Base-by-base conservation (phyloP, 805 yeast genomes). In the Hanseniaspora lindneri region DNA sequence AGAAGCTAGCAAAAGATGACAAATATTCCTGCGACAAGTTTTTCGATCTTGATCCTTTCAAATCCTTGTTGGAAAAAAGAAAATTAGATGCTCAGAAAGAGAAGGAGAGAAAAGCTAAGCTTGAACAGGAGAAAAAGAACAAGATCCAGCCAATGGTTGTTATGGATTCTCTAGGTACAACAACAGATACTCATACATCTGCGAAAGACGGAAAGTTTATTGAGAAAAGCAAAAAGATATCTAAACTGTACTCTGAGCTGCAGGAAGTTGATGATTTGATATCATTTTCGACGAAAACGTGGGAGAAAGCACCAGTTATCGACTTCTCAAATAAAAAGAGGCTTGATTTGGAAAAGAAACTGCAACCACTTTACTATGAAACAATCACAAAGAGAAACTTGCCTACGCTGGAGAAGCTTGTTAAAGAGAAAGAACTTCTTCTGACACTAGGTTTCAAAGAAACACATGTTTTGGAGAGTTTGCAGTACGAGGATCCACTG, bases 1-100 rank as follows among this genome's bases (percentile, higher is more conserved):
- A 72, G 53, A 57, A 61, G 35, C 53, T 77, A n/a, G 52, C 70
- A 32, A 73, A 72, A 51, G 64, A 61, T 7, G 67, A 76, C 57
- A 57, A 56, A 1, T 23, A 29, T 2, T 67, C 66, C 29, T 83
- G 80, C 44, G 73, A 72, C 51, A 60, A 62, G 32, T 55, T 72
- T 4, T 87, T 82, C 60, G 73, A 74, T 49, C 67, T 76, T 3
- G 85, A 89, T 57, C 98, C 97, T 1, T 89, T 92, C 64, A 66
- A 64, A 17, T 80, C 79, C 0, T 66, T 75, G 19, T 52, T 82
- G n/a, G 85, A 81, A 52, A 71, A 73, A 33, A 64, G 74, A 36
- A 77, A 76, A 52, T 54, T 56, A 3, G 63, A 66, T 32, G 72
- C 67, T 33, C 63, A 67, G 36, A 63, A 55, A 40, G 66, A 66